Evolutionary conservation across 1,284 basidiomycete genomes (phyloP).

Genomic region (Tilletia caries): DNA sequence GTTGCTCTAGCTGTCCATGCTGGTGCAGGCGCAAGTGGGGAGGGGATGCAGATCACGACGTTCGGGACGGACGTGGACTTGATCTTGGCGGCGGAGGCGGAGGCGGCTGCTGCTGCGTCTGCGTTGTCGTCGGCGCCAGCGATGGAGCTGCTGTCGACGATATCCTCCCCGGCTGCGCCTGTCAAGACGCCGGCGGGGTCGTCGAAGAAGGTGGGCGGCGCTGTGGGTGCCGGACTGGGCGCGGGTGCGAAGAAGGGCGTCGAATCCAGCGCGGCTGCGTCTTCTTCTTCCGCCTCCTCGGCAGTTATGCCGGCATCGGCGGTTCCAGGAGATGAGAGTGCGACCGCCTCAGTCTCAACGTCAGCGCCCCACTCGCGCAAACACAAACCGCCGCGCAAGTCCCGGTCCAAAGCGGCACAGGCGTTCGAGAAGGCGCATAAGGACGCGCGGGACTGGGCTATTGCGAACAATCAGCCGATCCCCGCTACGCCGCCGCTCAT

Average conservation of each 20-base stretch:
- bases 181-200: no score
- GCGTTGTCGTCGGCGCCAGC: background rate
- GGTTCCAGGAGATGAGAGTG: no score
- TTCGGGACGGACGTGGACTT: background rate
- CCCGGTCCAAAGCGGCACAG: background rate
- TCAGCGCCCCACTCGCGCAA: no score
- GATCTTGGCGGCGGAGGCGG: background rate
- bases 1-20: background rate
- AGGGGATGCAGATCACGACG: no score
- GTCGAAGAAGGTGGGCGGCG: no score
- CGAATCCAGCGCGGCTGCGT: no score
- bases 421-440: background rate
- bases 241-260: no score
- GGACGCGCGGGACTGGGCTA: background rate
- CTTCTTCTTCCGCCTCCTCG: no score
- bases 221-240: no score
- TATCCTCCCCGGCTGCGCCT: no score
- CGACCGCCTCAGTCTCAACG: no score
- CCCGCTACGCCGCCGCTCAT: background rate
- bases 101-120: background rate
- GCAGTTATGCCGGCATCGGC: no score
- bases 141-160: background rate
- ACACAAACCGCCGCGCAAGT: background rate
- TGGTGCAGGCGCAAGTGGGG: background rate
- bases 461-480: background rate